phyloP scores from a whole-genome alignment of 495 filamentous ascomycete genomes.

The Penicillium cataractarum region DNA sequence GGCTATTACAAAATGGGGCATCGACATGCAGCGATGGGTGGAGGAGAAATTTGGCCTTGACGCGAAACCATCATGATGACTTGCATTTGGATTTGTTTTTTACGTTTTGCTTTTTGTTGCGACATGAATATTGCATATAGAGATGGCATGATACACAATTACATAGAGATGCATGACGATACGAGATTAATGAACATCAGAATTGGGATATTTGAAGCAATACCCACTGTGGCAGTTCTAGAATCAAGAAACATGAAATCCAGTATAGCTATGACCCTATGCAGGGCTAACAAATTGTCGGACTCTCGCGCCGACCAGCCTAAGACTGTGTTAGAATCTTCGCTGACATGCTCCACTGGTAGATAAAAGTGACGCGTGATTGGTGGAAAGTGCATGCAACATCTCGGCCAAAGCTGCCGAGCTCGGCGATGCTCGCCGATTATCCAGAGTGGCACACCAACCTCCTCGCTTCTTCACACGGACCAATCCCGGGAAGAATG shows the following conservation, averaged over 20 bases:
- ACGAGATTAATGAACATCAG: slow-evolving; percentile 7
- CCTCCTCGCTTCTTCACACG: slow-evolving; percentile 1
- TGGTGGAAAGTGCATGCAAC: neutral
- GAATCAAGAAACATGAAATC: neutral
- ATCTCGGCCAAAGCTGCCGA: slow-evolving; percentile 12
- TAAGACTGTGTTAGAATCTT: neutral
- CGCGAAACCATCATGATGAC: slow-evolving; percentile 15
- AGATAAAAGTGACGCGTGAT: neutral
- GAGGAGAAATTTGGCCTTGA: slow-evolving; percentile 35
- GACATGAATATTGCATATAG: neutral
- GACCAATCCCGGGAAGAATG: slow-evolving; percentile 16
- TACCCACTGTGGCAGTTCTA: neutral
- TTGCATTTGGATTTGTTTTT: slow-evolving; percentile 1
- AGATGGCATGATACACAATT: slow-evolving; percentile 8
- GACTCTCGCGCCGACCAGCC: neutral
- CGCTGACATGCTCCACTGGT: slow-evolving; percentile 1
- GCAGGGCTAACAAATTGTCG: neutral
- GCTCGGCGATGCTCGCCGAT: slow-evolving; percentile 16
- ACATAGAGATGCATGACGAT: slow-evolving; percentile 5
- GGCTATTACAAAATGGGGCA: slow-evolving; percentile 41
- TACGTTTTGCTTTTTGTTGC: neutral
- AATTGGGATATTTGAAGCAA: neutral
- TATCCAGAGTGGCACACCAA: neutral
- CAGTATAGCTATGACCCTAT: neutral
- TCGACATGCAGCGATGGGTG: slow-evolving; percentile 49